Evolutionary conservation across 2,329 filamentous ascomycete genomes (phyloP).

Genomic region (Talaromyces marneffei): DNA sequence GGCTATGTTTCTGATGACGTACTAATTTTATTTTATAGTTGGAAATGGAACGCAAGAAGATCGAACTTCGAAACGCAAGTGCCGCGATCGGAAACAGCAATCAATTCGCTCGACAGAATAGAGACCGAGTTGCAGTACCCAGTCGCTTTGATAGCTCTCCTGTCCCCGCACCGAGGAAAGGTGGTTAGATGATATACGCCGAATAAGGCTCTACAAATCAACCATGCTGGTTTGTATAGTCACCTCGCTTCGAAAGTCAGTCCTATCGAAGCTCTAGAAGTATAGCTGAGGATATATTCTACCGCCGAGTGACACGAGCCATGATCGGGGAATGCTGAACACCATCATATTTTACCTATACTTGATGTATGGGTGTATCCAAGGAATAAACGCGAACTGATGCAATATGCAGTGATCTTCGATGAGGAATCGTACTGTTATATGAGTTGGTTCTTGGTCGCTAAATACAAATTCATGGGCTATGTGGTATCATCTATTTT

Average conservation of each 20-base stretch:
- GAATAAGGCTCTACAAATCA: background rate
- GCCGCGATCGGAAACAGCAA: slow-evolving; percentile 31
- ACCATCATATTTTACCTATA: background rate
- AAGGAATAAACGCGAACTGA: background rate
- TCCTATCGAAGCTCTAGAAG: background rate
- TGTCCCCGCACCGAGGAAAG: slow-evolving; percentile 27
- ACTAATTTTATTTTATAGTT: slow-evolving; percentile 26
- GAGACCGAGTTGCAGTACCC: slow-evolving; percentile 18
- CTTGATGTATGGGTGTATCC: background rate
- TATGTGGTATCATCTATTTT: slow-evolving; percentile 1
- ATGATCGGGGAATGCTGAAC: background rate
- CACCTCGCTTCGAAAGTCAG: background rate
- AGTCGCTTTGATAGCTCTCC: slow-evolving; percentile 19
- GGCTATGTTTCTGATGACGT: background rate
- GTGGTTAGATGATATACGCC: slow-evolving; percentile 21
- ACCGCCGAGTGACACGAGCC: background rate
- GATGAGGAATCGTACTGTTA: background rate
- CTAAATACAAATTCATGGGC: background rate
- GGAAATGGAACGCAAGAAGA: slow-evolving; percentile 46
- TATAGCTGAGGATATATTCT: background rate
- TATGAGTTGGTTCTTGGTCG: background rate
- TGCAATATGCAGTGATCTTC: background rate
- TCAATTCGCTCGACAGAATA: slow-evolving; percentile 21
- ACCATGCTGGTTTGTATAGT: background rate
- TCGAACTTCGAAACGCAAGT: slow-evolving; percentile 39